These are phyloP conservation scores for Iris pallida DNA, from an alignment of 116 monocot species.

Conservation along the genomic window DNA sequence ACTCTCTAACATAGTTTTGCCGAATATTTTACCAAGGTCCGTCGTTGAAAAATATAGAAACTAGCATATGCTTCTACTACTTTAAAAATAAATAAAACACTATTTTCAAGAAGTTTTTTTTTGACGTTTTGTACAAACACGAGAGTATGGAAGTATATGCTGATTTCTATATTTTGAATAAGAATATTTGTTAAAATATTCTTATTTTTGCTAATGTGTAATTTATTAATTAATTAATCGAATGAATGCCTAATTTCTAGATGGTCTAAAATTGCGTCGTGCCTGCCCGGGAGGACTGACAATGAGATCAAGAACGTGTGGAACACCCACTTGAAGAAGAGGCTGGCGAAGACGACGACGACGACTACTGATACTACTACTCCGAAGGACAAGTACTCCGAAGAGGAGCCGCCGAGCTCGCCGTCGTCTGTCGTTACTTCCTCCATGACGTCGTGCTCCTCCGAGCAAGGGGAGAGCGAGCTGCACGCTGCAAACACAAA, in stretches of 20 bases:
- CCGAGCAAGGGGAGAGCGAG: neutral
- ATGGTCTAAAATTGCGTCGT: conserved; percentile 84
- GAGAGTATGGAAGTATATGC: too few species aligned
- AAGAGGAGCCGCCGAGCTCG: conserved; percentile 11
- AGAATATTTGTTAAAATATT: too few species aligned
- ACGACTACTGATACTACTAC: neutral
- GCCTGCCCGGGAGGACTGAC: conserved; percentile 76
- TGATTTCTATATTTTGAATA: too few species aligned
- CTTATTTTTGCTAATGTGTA: neutral
- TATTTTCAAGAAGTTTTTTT: too few species aligned
- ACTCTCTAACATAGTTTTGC: too few species aligned
- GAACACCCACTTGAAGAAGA: conserved; percentile 89
- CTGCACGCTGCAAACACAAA: neutral
- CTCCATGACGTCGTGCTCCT: conserved; percentile 2
- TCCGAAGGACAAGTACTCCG: neutral
- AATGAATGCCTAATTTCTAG: conserved; percentile 15
- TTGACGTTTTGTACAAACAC: too few species aligned
- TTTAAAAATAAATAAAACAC: too few species aligned
- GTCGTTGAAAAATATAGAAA: too few species aligned
- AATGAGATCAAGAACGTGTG: conserved; percentile 93
- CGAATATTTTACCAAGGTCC: too few species aligned
- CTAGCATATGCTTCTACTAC: too few species aligned
- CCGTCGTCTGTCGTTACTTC: conserved; percentile 12
- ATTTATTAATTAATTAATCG: neutral
- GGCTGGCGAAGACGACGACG: conserved; percentile 10